A percentile compares a stretch with the other conserved stretches of the same genome.
Conservation (phyloP, 2,329 filamentous ascomycete genomes). For the Exophiala sp. region DNA sequence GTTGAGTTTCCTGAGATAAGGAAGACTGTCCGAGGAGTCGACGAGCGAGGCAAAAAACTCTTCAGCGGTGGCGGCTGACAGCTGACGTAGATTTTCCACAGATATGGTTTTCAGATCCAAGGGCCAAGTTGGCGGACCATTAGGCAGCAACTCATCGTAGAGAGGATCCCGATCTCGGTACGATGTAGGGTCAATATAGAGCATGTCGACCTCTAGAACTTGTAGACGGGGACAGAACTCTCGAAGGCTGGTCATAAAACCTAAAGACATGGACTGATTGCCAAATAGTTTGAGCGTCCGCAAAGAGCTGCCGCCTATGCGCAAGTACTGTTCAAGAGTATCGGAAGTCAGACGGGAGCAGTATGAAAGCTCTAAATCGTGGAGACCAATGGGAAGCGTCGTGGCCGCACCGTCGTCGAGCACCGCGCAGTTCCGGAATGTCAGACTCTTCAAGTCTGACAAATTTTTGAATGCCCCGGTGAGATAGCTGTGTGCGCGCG, state of each 20-base stretch:
- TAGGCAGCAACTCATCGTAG: slow-evolving; percentile 54
- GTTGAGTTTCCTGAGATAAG: slow-evolving; percentile 61
- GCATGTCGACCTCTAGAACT: slow-evolving; percentile 68
- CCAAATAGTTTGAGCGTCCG: slow-evolving; percentile 65
- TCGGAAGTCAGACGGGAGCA: slow-evolving; percentile 69
- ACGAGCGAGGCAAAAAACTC: slow-evolving; percentile 75
- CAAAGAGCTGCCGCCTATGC: slow-evolving; percentile 61
- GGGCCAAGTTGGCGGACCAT: slow-evolving; percentile 67
- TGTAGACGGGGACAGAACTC: slow-evolving; percentile 64
- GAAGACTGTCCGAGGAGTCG: slow-evolving; percentile 60
- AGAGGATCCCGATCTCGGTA: slow-evolving; percentile 67
- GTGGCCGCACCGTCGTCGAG: slow-evolving; percentile 64
- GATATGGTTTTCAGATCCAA: slow-evolving; percentile 63
- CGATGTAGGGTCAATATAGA: slow-evolving; percentile 65
- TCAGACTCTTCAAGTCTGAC: slow-evolving; percentile 58
- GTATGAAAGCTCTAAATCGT: slow-evolving; percentile 67
- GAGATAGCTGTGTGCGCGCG: slow-evolving; percentile 28
- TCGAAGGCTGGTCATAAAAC: slow-evolving; percentile 64
- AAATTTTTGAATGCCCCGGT: slow-evolving; percentile 41
- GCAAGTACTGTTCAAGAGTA: slow-evolving; percentile 59
- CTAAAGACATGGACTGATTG: slow-evolving; percentile 70
- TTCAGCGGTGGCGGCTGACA: slow-evolving; percentile 62
- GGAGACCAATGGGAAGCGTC: slow-evolving; percentile 59
- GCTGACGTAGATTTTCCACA: slow-evolving; percentile 70
- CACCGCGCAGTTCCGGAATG: slow-evolving; percentile 68